Evolutionary conservation across 2,329 filamentous ascomycete species (phyloP).

Genomic region (Pseudocercospora eumusae): DNA sequence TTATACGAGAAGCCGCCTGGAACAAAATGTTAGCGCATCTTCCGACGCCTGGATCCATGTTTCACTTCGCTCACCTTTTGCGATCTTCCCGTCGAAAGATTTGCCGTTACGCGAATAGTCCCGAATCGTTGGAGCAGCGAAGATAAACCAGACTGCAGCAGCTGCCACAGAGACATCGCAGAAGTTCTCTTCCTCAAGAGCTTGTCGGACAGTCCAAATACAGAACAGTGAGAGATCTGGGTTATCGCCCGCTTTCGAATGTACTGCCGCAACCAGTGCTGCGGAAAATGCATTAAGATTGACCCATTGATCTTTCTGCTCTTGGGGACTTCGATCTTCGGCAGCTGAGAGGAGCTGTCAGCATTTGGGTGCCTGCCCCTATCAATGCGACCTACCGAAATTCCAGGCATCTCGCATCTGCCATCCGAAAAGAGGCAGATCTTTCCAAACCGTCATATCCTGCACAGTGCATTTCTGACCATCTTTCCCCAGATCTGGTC

Average conservation of each 20-base stretch:
- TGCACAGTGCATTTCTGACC: slow-evolving; percentile 30
- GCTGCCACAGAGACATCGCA: slow-evolving; percentile 31
- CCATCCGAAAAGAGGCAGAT: slow-evolving; percentile 36
- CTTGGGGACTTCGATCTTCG: slow-evolving; percentile 24
- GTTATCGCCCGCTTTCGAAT: slow-evolving; percentile 22
- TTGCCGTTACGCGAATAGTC: slow-evolving; percentile 31
- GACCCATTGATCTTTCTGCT: slow-evolving; percentile 32
- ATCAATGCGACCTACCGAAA: slow-evolving; percentile 23
- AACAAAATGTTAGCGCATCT: not conserved
- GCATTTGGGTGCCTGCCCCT: not conserved
- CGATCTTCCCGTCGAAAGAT: slow-evolving; percentile 37
- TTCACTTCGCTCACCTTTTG: slow-evolving; percentile 22
- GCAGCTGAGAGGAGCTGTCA: slow-evolving; percentile 24
- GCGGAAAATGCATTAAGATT: slow-evolving; percentile 39
- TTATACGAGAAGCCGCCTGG: slow-evolving; percentile 27
- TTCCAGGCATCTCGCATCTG: slow-evolving; percentile 39
- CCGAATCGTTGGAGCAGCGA: slow-evolving; percentile 32
- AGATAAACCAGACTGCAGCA: slow-evolving; percentile 37
- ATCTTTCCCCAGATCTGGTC: slow-evolving; percentile 25
- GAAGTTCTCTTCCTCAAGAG: slow-evolving; percentile 34
- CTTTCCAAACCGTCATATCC: slow-evolving; percentile 33
- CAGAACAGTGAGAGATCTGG: slow-evolving; percentile 37
- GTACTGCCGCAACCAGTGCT: slow-evolving; percentile 29
- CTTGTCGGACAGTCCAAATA: slow-evolving; percentile 37
- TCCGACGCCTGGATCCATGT: not conserved